Evolutionary conservation across 2,329 filamentous ascomycete genomes (phyloP).

Genomic region (Pseudogymnoascus sp.): DNA sequence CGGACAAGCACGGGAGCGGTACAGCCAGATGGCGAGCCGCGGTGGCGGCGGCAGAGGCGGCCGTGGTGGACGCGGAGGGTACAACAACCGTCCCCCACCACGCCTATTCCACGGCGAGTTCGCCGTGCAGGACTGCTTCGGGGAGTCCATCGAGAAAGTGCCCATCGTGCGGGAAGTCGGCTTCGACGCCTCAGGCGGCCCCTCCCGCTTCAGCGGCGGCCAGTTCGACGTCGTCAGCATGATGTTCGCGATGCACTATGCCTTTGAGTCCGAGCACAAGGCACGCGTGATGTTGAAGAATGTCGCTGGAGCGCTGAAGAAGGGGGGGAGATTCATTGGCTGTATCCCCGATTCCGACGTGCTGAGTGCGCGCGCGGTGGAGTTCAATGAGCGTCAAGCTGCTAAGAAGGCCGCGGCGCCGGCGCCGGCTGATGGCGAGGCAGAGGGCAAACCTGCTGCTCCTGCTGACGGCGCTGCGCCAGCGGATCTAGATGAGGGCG

Average conservation of each 20-base stretch:
- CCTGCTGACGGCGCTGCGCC: slow-evolving; percentile 27
- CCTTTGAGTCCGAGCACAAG: slow-evolving; percentile 87
- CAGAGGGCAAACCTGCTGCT: slow-evolving; percentile 37
- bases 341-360: slow-evolving; percentile 96
- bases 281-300: slow-evolving; percentile 89
- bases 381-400: slow-evolving; percentile 57
- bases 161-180: slow-evolving; percentile 79
- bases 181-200: slow-evolving; percentile 66
- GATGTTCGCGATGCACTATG: slow-evolving; percentile 99
- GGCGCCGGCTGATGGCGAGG: slow-evolving; percentile 18
- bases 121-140: slow-evolving; percentile 86
- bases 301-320: slow-evolving; percentile 81
- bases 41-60: slow-evolving; percentile 43
- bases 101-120: slow-evolving; percentile 80
- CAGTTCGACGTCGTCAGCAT: slow-evolving; percentile 96
- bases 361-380: slow-evolving; percentile 68
- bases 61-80: slow-evolving; percentile 36
- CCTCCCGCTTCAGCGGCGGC: slow-evolving; percentile 61
- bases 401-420: slow-evolving; percentile 29
- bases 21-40: slow-evolving; percentile 60
- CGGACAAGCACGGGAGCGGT: slow-evolving; percentile 80
- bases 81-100: slow-evolving; percentile 40
- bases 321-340: slow-evolving; percentile 89
- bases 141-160: slow-evolving; percentile 72
- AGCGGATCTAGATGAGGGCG: slow-evolving; percentile 50